Percentiles rank a stretch among this genome's conserved stretches.
These are phyloP conservation scores for Fusarium sp. DNA, from an alignment of 2,329 filamentous ascomycete genomes.

Conservation along the genomic window DNA sequence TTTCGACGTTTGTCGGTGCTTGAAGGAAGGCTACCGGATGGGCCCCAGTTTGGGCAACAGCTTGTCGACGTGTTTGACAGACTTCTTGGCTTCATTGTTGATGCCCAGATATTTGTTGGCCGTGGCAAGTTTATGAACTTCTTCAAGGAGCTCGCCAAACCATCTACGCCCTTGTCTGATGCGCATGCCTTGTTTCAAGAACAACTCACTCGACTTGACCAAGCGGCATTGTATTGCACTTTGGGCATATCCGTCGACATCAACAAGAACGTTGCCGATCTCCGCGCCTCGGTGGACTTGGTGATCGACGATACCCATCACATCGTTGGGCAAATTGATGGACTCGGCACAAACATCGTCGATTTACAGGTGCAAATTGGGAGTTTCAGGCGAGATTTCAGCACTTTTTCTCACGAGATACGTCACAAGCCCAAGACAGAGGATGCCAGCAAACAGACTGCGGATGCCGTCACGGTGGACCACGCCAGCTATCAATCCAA, in stretches of 20 bases:
- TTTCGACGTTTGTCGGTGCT: background rate
- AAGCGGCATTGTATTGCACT: background rate
- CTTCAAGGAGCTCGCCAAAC: background rate
- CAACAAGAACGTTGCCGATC: background rate
- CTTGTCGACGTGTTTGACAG: background rate
- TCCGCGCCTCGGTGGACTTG: background rate
- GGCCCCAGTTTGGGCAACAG: background rate
- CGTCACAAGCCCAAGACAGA: background rate
- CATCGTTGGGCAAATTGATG: background rate
- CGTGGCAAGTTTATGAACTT: background rate
- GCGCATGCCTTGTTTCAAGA: background rate
- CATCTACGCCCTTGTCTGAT: background rate
- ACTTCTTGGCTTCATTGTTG: background rate
- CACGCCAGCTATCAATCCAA: background rate
- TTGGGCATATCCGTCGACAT: background rate
- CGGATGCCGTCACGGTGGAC: background rate
- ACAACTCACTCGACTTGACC: background rate
- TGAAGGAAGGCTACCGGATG: background rate
- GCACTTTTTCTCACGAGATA: background rate
- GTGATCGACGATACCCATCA: background rate
- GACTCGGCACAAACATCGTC: background rate
- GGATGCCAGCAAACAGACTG: background rate
- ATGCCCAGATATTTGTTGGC: background rate
- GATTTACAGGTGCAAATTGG: background rate
- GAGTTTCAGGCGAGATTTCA: background rate